A percentile compares a stretch with the other conserved stretches of the same genome.
Conservation (phyloP, 805 yeast species). For the Blastobotrys robertii region DNA sequence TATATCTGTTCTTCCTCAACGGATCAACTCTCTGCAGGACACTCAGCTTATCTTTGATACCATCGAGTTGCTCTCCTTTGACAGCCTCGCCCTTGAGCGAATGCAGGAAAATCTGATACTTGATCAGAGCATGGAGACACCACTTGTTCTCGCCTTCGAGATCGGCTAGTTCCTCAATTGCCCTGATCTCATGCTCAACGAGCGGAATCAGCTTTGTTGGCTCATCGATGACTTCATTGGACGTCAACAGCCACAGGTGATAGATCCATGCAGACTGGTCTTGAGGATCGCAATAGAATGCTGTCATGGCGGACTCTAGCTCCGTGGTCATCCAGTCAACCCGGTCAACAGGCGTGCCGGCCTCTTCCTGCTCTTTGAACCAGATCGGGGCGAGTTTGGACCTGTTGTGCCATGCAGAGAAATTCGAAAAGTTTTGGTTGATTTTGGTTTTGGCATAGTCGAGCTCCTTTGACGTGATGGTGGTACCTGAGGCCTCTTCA, state of each 20-base stretch:
- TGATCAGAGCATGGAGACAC: conserved; percentile 60
- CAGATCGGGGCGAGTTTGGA: conserved; percentile 48
- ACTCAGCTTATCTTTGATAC: conserved; percentile 28
- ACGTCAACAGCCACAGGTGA: conserved; percentile 60
- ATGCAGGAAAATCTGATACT: conserved; percentile 30
- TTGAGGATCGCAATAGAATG: conserved; percentile 85
- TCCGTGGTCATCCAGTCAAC: conserved; percentile 42
- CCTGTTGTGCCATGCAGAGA: conserved; percentile 93
- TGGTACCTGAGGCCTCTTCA: conserved; percentile 21
- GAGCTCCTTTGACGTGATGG: conserved; percentile 45
- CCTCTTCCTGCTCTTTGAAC: conserved; percentile 1
- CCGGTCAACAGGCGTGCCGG: conserved; percentile 21
- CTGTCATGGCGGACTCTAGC: conserved; percentile 61
- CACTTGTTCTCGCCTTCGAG: conserved; percentile 63
- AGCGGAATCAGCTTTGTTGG: conserved; percentile 29
- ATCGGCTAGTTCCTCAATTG: conserved; percentile 54
- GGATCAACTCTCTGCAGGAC: conserved; percentile 21
- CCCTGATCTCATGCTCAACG: conserved; percentile 36
- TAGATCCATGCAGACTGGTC: conserved; percentile 93
- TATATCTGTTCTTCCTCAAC: conserved; percentile 21
- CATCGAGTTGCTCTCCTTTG: conserved; percentile 20
- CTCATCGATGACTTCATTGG: conserved; percentile 23
- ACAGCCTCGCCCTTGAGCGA: conserved; percentile 7
- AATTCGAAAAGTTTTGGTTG: conserved; percentile 78
- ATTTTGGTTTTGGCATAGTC: conserved; percentile 70